Conservation (phyloP, 257 asterid genomes). For the Coffea eugenioides region DNA sequence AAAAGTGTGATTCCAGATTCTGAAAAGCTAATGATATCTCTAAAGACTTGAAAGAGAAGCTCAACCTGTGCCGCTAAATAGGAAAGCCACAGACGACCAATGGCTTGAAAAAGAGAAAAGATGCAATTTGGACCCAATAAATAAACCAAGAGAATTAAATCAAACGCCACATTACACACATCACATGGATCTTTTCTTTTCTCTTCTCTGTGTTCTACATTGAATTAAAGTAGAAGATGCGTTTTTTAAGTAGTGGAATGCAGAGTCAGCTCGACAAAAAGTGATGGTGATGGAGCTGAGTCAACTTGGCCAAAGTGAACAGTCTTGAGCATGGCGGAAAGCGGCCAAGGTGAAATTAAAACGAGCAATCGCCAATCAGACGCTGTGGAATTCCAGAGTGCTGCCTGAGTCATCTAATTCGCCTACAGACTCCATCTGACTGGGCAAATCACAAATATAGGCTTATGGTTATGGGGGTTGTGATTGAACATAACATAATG, state of each 20-base stretch:
- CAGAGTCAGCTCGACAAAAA: slow-evolving; percentile 22
- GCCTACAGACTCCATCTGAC: not conserved
- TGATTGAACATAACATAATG: not conserved
- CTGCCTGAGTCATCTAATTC: slow-evolving; percentile 22
- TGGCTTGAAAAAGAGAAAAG: slow-evolving; percentile 5
- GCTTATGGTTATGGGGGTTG: not conserved
- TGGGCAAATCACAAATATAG: not conserved
- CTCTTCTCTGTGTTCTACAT: slow-evolving; percentile 12
- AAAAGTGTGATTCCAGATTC: slow-evolving; percentile 11
- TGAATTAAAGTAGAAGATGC: slow-evolving; percentile 32
- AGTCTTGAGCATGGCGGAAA: slow-evolving; percentile 8
- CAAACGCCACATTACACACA: slow-evolving; percentile 5
- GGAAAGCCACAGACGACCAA: slow-evolving; percentile 1
- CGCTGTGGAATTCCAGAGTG: slow-evolving; percentile 17
- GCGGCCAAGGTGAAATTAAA: not conserved
- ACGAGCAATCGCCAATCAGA: slow-evolving; percentile 10
- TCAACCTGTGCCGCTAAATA: slow-evolving; percentile 8
- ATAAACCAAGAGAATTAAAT: slow-evolving; percentile 5
- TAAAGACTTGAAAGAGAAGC: slow-evolving; percentile 23
- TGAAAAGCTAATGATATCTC: slow-evolving; percentile 17
- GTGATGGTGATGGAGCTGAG: slow-evolving; percentile 20
- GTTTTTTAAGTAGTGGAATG: slow-evolving; percentile 24
- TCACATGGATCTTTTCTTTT: slow-evolving; percentile 17
- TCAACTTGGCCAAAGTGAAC: slow-evolving; percentile 29
- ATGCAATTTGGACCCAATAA: slow-evolving; percentile 4